Conservation (phyloP, 1,284 basidiomycete species). For the Ceratobasidium sp. region DNA sequence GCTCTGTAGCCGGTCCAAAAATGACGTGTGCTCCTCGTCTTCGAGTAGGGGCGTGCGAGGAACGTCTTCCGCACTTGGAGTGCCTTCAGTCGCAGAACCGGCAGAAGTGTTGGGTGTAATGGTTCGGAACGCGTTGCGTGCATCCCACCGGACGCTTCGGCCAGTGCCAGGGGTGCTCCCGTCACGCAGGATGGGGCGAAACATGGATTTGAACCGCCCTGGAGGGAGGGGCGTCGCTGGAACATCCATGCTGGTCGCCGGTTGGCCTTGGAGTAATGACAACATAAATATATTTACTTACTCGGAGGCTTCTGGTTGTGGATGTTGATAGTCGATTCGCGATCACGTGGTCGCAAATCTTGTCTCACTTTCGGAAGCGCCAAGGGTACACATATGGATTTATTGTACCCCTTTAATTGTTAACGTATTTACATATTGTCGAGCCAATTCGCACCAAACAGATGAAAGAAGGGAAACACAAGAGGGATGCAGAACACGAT, state of each 20-base stretch:
- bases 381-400: too few species aligned
- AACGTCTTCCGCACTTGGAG: neutral
- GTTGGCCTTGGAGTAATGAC: neutral
- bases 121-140: constrained; percentile 70
- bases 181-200: constrained; percentile 75
- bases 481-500: too few species aligned
- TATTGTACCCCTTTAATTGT: too few species aligned
- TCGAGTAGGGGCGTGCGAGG: constrained; percentile 28
- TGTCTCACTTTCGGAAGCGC: neutral
- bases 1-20: constrained; percentile 29
- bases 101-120: constrained; percentile 71
- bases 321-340: constrained; percentile 15
- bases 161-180: constrained; percentile 76
- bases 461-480: too few species aligned
- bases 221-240: constrained; percentile 35
- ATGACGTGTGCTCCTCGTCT: constrained; percentile 39
- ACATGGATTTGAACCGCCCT: constrained; percentile 35
- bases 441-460: too few species aligned
- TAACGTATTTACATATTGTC: too few species aligned
- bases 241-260: neutral
- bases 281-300: neutral
- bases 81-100: constrained; percentile 12
- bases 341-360: constrained; percentile 13
- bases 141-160: constrained; percentile 77
- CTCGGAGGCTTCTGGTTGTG: constrained; percentile 9